Percentiles rank a stretch among this genome's conserved stretches.
Conservation (phyloP, 257 asterid species). For the Asclepias syriaca region DNA sequence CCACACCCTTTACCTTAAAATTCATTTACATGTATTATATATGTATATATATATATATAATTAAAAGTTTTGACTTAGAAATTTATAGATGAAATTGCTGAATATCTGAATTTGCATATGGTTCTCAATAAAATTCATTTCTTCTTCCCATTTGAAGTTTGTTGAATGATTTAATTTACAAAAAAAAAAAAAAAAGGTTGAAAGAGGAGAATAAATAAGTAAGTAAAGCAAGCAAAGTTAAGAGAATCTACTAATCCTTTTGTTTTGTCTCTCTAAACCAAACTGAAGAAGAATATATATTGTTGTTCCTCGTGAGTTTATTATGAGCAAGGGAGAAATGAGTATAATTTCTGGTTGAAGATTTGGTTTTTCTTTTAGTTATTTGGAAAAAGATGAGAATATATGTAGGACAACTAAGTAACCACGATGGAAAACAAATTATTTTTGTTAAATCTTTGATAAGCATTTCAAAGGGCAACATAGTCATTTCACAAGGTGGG, state of each 20-base stretch:
- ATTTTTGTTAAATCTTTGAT: neutral
- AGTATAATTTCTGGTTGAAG: neutral
- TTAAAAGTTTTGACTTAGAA: too few relatives aligned
- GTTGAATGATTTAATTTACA: too few relatives aligned
- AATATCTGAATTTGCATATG: too few relatives aligned
- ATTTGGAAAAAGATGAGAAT: neutral
- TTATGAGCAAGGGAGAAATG: neutral
- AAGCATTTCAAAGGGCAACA: neutral
- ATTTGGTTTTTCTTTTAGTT: neutral
- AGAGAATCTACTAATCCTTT: neutral
- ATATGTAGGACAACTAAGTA: neutral
- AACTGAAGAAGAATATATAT: neutral
- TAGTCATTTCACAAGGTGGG: neutral
- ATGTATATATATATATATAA: too few relatives aligned
- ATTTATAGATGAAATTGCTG: too few relatives aligned
- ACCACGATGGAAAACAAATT: neutral
- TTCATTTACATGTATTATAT: too few relatives aligned
- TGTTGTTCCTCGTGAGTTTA: neutral
- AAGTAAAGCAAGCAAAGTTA: neutral
- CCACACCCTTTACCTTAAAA: neutral
- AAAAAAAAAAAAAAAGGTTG: too few relatives aligned
- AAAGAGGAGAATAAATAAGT: too few relatives aligned
- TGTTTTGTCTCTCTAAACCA: constrained; percentile 2
- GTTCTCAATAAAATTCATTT: neutral
- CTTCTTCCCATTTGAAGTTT: neutral